Conservation (phyloP, 441 rosid genomes). For the Gossypium trilobum region DNA sequence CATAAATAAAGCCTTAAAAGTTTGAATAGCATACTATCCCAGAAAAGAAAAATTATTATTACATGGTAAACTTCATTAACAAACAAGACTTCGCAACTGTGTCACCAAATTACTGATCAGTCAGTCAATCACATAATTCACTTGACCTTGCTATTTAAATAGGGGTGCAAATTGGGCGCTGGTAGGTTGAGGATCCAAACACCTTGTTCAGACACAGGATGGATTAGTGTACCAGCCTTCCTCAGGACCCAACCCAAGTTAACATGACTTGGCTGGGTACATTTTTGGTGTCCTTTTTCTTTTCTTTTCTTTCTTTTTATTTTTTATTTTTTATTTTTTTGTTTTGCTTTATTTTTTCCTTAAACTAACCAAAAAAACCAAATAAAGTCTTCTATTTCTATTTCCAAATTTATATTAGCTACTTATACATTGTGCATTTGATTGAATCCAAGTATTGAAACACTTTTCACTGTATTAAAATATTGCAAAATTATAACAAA, state of each 20-base stretch:
- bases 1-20: constrained; percentile 1
- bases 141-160: background rate
- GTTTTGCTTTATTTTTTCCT: background rate
- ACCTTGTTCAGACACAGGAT: background rate
- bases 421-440: background rate
- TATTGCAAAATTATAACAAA: background rate
- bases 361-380: background rate
- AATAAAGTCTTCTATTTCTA: background rate
- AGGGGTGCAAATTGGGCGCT: background rate
- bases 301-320: background rate
- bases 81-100: background rate
- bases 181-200: background rate
- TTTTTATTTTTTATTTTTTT: background rate
- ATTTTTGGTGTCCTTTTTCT: background rate
- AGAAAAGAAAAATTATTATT: background rate
- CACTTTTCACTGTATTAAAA: background rate
- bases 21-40: constrained; percentile 4
- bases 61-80: background rate
- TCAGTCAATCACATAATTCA: background rate
- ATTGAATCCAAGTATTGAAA: background rate
- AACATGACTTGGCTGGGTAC: background rate
- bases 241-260: background rate
- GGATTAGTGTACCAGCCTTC: background rate
- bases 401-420: background rate
- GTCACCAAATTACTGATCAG: background rate